Conservation (phyloP, 1,284 basidiomycete genomes). For the Mycena sp. region DNA sequence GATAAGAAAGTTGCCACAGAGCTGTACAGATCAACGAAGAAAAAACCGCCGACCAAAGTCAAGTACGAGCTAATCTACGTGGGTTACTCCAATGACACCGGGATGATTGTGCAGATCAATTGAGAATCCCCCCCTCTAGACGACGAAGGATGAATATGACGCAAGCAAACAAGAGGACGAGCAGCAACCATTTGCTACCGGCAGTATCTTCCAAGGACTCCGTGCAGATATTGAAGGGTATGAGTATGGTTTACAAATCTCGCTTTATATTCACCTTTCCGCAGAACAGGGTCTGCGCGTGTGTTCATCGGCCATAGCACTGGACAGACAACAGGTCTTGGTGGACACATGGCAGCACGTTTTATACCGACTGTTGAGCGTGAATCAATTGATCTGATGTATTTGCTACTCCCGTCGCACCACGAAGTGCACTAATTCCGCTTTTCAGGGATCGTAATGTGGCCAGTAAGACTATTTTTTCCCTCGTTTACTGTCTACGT, state of each 20-base stretch:
- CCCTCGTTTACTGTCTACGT: neutral
- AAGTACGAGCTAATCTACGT: slow-evolving; percentile 91
- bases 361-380: slow-evolving; percentile 98
- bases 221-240: slow-evolving; percentile 86
- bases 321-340: slow-evolving; percentile 92
- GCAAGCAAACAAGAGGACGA: slow-evolving; percentile 75
- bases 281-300: slow-evolving; percentile 69
- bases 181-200: slow-evolving; percentile 64
- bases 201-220: slow-evolving; percentile 88
- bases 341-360: slow-evolving; percentile 90
- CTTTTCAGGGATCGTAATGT: slow-evolving; percentile 76
- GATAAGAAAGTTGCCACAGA: slow-evolving; percentile 81
- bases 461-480: slow-evolving; percentile 68
- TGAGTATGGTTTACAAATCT: slow-evolving; percentile 32
- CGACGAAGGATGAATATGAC: slow-evolving; percentile 90
- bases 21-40: slow-evolving; percentile 94
- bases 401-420: slow-evolving; percentile 42
- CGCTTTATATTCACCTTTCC: slow-evolving; percentile 6
- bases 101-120: slow-evolving; percentile 53
- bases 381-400: slow-evolving; percentile 93
- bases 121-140: slow-evolving; percentile 66
- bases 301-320: slow-evolving; percentile 87
- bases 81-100: slow-evolving; percentile 36
- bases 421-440: slow-evolving; percentile 20
- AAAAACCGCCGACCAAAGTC: slow-evolving; percentile 85